These are phyloP conservation scores for Neurospora sp. DNA, from an alignment of 495 filamentous ascomycete species.

Conservation along the genomic window DNA sequence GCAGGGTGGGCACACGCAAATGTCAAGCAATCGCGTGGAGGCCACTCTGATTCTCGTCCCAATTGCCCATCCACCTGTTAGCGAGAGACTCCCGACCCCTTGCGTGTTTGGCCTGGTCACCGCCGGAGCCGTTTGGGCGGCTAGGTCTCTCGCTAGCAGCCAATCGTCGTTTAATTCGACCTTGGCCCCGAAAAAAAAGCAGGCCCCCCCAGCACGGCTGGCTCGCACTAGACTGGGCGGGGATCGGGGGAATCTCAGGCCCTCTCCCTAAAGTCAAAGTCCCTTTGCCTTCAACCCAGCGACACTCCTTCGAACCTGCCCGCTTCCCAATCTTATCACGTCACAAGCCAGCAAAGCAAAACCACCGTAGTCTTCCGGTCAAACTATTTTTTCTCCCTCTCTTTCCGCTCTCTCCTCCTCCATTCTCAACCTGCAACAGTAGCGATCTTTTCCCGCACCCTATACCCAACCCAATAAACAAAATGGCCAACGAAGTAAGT, in stretches of 20 bases:
- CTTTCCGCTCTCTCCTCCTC: conserved; percentile 1
- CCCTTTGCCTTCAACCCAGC: conserved; percentile 20
- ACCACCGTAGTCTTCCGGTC: conserved; percentile 2
- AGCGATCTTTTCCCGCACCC: conserved; percentile 9
- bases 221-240: conserved; percentile 13
- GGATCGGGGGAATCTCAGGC: conserved; percentile 14
- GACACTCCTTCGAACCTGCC: conserved; percentile 11
- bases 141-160: conserved; percentile 14
- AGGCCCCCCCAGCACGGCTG: conserved; percentile 15
- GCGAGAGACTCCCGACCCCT: conserved; percentile 7
- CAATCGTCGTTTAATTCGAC: conserved; percentile 11
- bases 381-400: conserved; percentile 5
- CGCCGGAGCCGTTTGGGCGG: conserved; percentile 5
- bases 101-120: not conserved
- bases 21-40: not conserved
- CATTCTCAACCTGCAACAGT: not conserved
- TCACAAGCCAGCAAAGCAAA: conserved; percentile 26
- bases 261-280: conserved; percentile 12
- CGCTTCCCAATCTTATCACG: conserved; percentile 16
- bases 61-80: conserved; percentile 13
- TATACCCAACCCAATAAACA: conserved; percentile 19
- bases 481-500: conserved; percentile 63
- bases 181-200: conserved; percentile 10
- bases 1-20: not conserved
- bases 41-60: not conserved